These are phyloP conservation scores for Rhizomucor miehei DNA, from an alignment of 371 early-diverging fungal species.

Conservation along the genomic window DNA sequence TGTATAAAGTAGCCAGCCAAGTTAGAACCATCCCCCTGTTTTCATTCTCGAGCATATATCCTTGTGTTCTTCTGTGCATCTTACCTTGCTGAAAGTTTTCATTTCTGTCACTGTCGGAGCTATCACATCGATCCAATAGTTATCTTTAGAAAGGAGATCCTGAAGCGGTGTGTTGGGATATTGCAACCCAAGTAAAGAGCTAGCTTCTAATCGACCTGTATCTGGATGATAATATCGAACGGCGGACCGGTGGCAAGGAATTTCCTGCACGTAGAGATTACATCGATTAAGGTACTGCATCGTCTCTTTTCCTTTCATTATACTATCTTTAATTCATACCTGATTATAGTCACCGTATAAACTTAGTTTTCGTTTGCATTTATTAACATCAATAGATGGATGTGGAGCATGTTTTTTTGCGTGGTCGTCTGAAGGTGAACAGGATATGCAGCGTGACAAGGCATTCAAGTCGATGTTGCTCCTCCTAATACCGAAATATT, in stretches of 20 bases:
- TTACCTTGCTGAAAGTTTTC: conserved; percentile 60
- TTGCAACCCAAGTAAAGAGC: conserved; percentile 20
- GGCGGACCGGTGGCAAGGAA: conserved; percentile 9
- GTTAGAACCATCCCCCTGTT: neutral
- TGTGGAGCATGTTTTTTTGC: conserved; percentile 2
- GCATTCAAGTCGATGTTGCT: no score
- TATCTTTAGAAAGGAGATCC: conserved; percentile 52
- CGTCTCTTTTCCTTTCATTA: no score
- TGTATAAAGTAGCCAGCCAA: neutral
- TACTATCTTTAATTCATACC: neutral
- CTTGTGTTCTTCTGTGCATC: no score
- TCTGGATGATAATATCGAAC: conserved; percentile 37
- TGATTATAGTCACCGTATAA: conserved; percentile 34
- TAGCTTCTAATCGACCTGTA: conserved; percentile 24
- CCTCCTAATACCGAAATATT: no score
- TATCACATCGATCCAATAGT: conserved; percentile 89
- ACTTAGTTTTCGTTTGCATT: conserved; percentile 22
- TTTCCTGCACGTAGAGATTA: conserved; percentile 1
- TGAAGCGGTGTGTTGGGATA: conserved; percentile 24
- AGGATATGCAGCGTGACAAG: no score
- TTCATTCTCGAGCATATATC: neutral
- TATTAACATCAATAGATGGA: conserved; percentile 15
- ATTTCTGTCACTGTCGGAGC: conserved; percentile 80
- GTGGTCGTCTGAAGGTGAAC: neutral
- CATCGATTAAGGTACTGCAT: no score